phyloP scores from a whole-genome alignment of 345 rosid genomes.

The Eucalyptus polybractea region DNA sequence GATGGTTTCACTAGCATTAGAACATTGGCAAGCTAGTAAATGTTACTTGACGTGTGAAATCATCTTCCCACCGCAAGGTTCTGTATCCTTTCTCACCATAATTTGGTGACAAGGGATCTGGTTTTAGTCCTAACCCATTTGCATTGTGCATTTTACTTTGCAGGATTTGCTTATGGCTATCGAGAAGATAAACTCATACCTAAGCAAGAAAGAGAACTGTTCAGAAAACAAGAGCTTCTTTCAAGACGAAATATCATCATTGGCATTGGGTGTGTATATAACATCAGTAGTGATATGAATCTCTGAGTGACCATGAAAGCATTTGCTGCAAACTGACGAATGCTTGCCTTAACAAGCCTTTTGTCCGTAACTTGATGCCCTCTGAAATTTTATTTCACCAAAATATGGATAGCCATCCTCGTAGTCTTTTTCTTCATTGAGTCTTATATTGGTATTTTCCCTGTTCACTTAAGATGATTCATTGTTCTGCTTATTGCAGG shows the following conservation, averaged over 20 bases:
- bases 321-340: not conserved
- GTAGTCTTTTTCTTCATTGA: not conserved
- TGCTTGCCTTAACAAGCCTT: not conserved
- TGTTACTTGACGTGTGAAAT: not conserved
- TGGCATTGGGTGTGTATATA: slow-evolving; percentile 42
- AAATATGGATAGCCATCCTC: not conserved
- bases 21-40: not conserved
- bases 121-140: not conserved
- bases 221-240: slow-evolving; percentile 28
- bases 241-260: slow-evolving; percentile 55
- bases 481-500: slow-evolving; percentile 15
- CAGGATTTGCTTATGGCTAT: slow-evolving; percentile 72
- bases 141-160: not conserved
- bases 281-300: not conserved
- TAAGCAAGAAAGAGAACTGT: slow-evolving; percentile 27
- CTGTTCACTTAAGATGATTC: not conserved
- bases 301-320: not conserved
- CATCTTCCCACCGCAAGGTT: not conserved
- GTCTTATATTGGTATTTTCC: not conserved
- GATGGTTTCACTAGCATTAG: not conserved
- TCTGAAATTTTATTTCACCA: not conserved
- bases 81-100: not conserved
- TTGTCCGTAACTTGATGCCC: not conserved
- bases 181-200: slow-evolving; percentile 49
- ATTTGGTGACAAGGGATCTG: not conserved